phyloP scores from a whole-genome alignment of 2,329 filamentous ascomycete genomes.

The Botrytis byssoidea region DNA sequence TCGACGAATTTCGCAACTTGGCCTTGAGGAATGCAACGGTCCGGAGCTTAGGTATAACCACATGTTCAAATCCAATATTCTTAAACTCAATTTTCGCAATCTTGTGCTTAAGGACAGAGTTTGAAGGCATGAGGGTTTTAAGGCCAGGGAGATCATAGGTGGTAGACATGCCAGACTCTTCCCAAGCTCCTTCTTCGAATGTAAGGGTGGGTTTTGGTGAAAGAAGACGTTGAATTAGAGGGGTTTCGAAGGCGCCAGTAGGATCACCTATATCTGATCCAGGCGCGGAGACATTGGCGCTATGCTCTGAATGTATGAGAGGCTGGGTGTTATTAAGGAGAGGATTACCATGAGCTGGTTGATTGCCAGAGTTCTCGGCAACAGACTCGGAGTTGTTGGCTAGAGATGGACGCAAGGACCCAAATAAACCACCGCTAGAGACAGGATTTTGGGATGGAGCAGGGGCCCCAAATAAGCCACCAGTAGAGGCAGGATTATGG shows the following conservation, averaged over 20 bases:
- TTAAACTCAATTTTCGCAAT: constrained; percentile 55
- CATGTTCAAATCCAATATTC: constrained; percentile 54
- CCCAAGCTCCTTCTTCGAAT: constrained; percentile 54
- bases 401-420: background rate
- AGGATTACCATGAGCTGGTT: background rate
- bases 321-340: background rate
- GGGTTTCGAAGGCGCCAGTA: background rate
- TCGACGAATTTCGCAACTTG: constrained; percentile 54
- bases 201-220: constrained; percentile 36
- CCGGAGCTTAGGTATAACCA: constrained; percentile 60
- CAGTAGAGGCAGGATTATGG: background rate
- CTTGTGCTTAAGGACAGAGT: constrained; percentile 55
- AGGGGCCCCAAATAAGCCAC: background rate
- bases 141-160: constrained; percentile 59
- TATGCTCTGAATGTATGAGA: background rate
- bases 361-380: background rate
- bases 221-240: constrained; percentile 9
- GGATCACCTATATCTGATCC: constrained; percentile 3
- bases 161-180: constrained; percentile 57
- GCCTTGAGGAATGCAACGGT: constrained; percentile 60
- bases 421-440: background rate
- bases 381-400: background rate
- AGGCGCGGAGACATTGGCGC: background rate
- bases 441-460: background rate
- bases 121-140: constrained; percentile 55